A percentile compares a stretch with the other conserved stretches of the same genome.
Conservation (phyloP, 306 rosid species). For the Castanea sativa region DNA sequence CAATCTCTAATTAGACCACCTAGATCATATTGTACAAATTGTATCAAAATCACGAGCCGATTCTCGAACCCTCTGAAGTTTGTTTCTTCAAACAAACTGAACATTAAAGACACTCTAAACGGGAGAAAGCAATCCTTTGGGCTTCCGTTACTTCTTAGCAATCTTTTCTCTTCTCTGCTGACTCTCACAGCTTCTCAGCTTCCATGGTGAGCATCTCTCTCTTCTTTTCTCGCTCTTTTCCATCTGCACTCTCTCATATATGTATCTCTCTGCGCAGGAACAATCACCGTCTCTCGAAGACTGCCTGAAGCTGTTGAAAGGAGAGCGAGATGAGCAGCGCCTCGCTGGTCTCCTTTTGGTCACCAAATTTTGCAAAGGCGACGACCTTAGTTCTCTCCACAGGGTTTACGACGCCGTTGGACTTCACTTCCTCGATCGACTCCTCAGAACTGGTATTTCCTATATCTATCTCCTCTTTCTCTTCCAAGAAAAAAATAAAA, state of each 20-base stretch:
- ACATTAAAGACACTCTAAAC: too few relatives aligned
- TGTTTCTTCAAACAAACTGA: not conserved
- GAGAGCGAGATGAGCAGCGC: constrained; percentile 87
- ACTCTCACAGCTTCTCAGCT: not conserved
- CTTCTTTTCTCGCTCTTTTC: not conserved
- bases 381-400: constrained; percentile 57
- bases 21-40: too few relatives aligned
- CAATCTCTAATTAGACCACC: too few relatives aligned
- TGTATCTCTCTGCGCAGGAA: constrained; percentile 18
- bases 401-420: constrained; percentile 75
- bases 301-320: constrained; percentile 84
- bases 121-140: too few relatives aligned
- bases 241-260: not conserved
- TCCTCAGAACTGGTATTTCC: constrained; percentile 64
- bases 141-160: too few relatives aligned
- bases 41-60: too few relatives aligned
- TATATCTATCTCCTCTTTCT: not conserved
- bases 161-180: not conserved
- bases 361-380: constrained; percentile 72
- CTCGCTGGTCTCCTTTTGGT: constrained; percentile 90
- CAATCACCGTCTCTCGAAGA: constrained; percentile 57
- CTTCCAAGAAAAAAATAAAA: not conserved
- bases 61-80: too few relatives aligned
- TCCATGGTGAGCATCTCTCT: not conserved
- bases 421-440: constrained; percentile 67